phyloP scores from a whole-genome alignment of 352 stramenopile genomes.

The Globisporangium paddicum region DNA sequence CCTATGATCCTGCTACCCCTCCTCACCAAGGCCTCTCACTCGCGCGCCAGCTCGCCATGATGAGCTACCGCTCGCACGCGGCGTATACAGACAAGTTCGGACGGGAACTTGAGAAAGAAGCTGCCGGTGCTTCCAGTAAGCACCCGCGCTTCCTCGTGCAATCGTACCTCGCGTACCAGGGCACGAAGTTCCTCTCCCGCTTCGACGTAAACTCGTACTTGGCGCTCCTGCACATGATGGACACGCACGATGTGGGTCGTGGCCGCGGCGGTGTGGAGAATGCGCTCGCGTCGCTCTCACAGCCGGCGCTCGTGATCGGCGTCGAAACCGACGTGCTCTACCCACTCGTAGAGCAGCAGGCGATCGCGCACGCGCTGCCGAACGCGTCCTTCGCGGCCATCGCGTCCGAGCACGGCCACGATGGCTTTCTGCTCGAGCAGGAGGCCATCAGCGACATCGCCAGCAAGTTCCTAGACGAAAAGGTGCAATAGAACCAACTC shows the following conservation, averaged over 20 bases:
- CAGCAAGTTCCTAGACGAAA: constrained; percentile 47
- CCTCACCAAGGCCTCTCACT: constrained; percentile 85
- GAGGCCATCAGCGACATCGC: constrained; percentile 85
- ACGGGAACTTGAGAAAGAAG: constrained; percentile 36
- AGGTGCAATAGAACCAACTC: constrained; percentile 15
- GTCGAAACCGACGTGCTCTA: constrained; percentile 96
- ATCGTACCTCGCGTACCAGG: constrained; percentile 90
- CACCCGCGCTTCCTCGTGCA: constrained; percentile 64
- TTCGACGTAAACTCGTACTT: constrained; percentile 97
- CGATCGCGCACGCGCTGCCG: constrained; percentile 79
- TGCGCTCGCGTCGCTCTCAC: constrained; percentile 45
- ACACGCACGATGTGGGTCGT: constrained; percentile 93
- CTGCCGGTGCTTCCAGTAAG: constrained; percentile 18
- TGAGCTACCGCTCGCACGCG: constrained; percentile 93
- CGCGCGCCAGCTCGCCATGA: constrained; percentile 95
- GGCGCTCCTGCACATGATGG: constrained; percentile 94
- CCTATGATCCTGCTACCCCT: constrained; percentile 59
- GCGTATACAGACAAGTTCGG: constrained; percentile 94
- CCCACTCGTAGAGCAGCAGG: constrained; percentile 89
- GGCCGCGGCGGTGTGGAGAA: constrained; percentile 72
- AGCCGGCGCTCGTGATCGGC: constrained; percentile 90
- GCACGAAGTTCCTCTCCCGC: constrained; percentile 93
- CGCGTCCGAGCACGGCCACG: constrained; percentile 90
- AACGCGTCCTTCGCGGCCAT: constrained; percentile 88
- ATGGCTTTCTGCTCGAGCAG: constrained; percentile 96